Evolutionary conservation across 495 filamentous ascomycete genomes (phyloP), one percentile per base, ranked within the genome.

Genomic region (Aspergillus avenaceus): DNA sequence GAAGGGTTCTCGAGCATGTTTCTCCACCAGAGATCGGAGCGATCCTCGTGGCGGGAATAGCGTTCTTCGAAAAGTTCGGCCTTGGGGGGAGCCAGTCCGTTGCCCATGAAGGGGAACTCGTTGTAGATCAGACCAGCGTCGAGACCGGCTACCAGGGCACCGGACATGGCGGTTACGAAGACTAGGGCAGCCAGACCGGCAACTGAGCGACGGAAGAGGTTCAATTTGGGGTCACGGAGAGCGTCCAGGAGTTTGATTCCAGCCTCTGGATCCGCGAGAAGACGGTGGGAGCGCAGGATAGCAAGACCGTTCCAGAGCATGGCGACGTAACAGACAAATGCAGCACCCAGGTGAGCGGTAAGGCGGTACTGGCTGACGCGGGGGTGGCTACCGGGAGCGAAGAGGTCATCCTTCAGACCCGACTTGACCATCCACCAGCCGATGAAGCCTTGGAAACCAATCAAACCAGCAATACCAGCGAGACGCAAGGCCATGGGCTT

Each of bases 391-490:
- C 92, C 95, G 1, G 88, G 86, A 3, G 86, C 89, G 61, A 97
- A 96, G 14, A 97, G 81, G 60, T 97, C 91, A 63, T 98, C 93
- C 56, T 89, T 90, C 49, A 98, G 74, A 2, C 93, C 93, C 0
- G 86, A 91, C 67, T 95, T 95, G 56, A 98, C 93, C 93, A 98
- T 98, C 90, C 92, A 98, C 93, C 93, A 98, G 8, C 93, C 93
- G 38, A 98, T 78, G 56, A 93, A 84, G 8, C 95, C 93, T 68
- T 98, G 93, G 65, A 96, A 93, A 25, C 89, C 95, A 65, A 98
- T 97, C 44, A 97, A 71, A 27, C 77, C 84, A 18, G 86, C 84
- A 50, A 98, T 96, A 1, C 91, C 92, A 14, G 78, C 72, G n/a
- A 98, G 78, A 34, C 82, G 81, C 36, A 66, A 62, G 5, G 90